Percentiles rank a stretch among this genome's conserved stretches.
These are phyloP conservation scores for Pseudogymnoascus sp. DNA, from an alignment of 2,329 filamentous ascomycete species.

Conservation along the genomic window DNA sequence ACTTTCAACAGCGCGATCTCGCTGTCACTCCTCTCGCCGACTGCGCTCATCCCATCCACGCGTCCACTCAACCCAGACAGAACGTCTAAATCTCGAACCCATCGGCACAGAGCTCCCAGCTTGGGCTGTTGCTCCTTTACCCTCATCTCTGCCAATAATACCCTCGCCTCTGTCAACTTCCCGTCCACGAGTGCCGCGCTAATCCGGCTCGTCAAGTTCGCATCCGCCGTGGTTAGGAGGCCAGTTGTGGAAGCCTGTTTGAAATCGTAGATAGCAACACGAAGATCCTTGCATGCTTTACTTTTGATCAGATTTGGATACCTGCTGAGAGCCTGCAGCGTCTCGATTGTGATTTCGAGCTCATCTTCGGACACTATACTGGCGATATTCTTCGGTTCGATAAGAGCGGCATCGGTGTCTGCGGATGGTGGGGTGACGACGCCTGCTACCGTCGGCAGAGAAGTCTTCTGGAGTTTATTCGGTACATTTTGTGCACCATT, in stretches of 20 bases:
- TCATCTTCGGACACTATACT: conserved; percentile 56
- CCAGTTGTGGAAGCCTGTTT: conserved; percentile 62
- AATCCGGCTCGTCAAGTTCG: conserved; percentile 60
- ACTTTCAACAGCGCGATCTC: conserved; percentile 53
- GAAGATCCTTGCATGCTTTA: conserved; percentile 59
- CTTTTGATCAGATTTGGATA: conserved; percentile 60
- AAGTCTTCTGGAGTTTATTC: background rate
- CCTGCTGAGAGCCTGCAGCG: conserved; percentile 49
- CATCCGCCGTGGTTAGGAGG: conserved; percentile 48
- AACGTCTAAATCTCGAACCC: conserved; percentile 65
- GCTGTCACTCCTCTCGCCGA: conserved; percentile 33
- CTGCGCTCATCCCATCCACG: conserved; percentile 33
- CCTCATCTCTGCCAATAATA: conserved; percentile 63
- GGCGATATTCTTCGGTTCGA: conserved; percentile 44
- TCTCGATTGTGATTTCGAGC: conserved; percentile 60
- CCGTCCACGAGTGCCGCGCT: conserved; percentile 59
- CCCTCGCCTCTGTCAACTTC: conserved; percentile 56
- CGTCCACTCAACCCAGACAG: conserved; percentile 54
- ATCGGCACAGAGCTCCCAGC: conserved; percentile 61
- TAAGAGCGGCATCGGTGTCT: conserved; percentile 37
- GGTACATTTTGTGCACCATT: background rate
- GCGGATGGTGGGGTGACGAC: conserved; percentile 47
- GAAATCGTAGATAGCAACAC: conserved; percentile 62
- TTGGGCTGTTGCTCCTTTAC: conserved; percentile 60
- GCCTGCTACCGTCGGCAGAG: background rate